A percentile compares a stretch with the other conserved stretches of the same genome.
These are phyloP conservation scores for Zopfia rhizophila DNA, from an alignment of 2,329 filamentous ascomycete species.

Conservation along the genomic window DNA sequence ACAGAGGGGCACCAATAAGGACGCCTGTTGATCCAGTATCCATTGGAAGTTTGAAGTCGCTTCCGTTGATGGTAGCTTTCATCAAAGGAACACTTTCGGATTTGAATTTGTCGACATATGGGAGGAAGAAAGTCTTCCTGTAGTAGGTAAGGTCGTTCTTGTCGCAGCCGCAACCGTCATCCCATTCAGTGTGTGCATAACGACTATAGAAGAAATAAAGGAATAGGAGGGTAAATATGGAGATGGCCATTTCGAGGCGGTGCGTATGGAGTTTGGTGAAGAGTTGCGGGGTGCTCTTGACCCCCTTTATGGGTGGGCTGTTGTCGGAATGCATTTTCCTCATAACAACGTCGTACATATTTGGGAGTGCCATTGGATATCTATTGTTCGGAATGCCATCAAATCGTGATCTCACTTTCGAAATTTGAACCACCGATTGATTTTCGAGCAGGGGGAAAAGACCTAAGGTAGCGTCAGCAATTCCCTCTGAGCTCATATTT, in stretches of 20 bases:
- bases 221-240: conserved; percentile 3
- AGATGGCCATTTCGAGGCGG: background rate
- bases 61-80: conserved; percentile 38
- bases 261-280: background rate
- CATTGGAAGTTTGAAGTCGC: conserved; percentile 43
- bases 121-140: conserved; percentile 43
- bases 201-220: conserved; percentile 21
- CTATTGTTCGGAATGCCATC: too few relatives aligned
- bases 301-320: too few relatives aligned
- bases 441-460: too few relatives aligned
- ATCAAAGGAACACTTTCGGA: conserved; percentile 38
- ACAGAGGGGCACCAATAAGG: conserved; percentile 44
- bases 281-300: conserved; percentile 10
- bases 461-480: too few relatives aligned
- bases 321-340: too few relatives aligned
- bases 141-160: conserved; percentile 24
- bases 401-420: too few relatives aligned
- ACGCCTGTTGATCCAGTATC: conserved; percentile 50
- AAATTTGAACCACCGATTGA: too few relatives aligned
- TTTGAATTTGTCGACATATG: conserved; percentile 41
- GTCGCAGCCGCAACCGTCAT: too few relatives aligned
- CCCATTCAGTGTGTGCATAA: conserved; percentile 1
- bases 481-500: too few relatives aligned
- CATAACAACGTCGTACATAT: too few relatives aligned
- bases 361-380: too few relatives aligned